Conservation (phyloP, 805 yeast species). For the Clavispora phyllophila region DNA sequence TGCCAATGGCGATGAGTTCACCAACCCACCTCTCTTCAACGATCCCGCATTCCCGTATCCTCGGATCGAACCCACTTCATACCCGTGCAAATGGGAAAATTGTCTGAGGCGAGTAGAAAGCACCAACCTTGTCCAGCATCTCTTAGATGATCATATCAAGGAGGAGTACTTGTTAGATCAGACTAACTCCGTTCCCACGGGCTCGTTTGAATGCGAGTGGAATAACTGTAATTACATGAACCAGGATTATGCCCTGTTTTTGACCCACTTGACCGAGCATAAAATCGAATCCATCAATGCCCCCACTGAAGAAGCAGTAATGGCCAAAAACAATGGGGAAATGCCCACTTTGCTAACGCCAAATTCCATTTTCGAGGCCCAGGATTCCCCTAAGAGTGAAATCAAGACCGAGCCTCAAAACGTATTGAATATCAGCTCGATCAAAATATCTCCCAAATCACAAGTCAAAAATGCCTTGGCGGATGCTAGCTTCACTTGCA, state of each 20-base stretch:
- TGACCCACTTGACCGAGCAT: conserved; percentile 47
- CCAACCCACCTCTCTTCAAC: neutral
- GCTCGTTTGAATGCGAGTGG: conserved; percentile 65
- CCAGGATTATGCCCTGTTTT: conserved; percentile 46
- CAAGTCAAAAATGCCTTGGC: conserved; percentile 1
- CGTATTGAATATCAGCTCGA: conserved; percentile 27
- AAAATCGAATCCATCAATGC: conserved; percentile 6
- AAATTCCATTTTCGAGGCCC: conserved; percentile 1
- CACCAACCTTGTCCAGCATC: conserved; percentile 27
- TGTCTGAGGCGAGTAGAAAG: conserved; percentile 44
- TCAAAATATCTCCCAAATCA: conserved; percentile 28
- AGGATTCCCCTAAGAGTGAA: neutral
- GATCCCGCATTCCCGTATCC: neutral
- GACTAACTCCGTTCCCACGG: conserved; percentile 6
- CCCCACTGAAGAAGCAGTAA: neutral
- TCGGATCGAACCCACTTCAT: neutral
- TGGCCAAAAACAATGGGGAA: neutral
- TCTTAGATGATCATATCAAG: conserved; percentile 47
- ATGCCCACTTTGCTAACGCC: conserved; percentile 2
- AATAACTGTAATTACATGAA: conserved; percentile 58
- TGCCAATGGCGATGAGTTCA: neutral
- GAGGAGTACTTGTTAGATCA: conserved; percentile 33
- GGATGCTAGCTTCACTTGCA: conserved; percentile 40
- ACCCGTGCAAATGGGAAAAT: conserved; percentile 63
- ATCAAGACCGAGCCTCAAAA: neutral